Evolutionary conservation across 2,329 filamentous ascomycete species (phyloP).

Genomic region (Acrodontium crateriforme): DNA sequence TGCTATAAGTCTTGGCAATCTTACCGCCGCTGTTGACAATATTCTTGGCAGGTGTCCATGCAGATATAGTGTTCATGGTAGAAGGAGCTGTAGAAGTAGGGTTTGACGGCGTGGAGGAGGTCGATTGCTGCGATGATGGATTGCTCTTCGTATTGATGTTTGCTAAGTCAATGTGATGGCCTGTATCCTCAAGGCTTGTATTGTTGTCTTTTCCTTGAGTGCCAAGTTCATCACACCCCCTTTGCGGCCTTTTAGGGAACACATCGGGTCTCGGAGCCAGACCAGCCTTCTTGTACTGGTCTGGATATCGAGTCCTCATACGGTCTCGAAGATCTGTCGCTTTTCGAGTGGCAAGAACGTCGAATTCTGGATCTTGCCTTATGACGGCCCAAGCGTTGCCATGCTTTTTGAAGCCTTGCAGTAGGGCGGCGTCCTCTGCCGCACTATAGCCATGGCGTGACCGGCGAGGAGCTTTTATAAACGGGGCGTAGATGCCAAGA

Average conservation of each 20-base stretch:
- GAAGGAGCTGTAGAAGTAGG: not conserved
- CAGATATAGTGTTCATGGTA: not conserved
- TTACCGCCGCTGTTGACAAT: no score
- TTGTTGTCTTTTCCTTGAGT: not conserved
- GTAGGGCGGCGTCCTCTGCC: slow-evolving; percentile 43
- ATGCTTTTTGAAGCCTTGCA: slow-evolving; percentile 45
- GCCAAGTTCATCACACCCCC: not conserved
- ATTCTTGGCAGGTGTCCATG: no score
- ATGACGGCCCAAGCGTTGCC: slow-evolving; percentile 49
- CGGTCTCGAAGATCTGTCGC: slow-evolving; percentile 48
- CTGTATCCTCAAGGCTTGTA: slow-evolving; percentile 1
- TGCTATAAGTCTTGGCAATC: not conserved
- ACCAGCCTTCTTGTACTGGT: slow-evolving; percentile 39
- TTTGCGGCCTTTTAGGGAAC: slow-evolving; percentile 1
- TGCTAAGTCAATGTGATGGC: not conserved
- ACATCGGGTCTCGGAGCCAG: slow-evolving; percentile 19
- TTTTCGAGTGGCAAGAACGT: slow-evolving; percentile 36
- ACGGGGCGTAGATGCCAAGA: slow-evolving; percentile 37
- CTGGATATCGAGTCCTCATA: slow-evolving; percentile 45
- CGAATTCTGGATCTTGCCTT: slow-evolving; percentile 32
- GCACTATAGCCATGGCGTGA: slow-evolving; percentile 42
- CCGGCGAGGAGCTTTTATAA: slow-evolving; percentile 36
- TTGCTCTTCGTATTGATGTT: no score
- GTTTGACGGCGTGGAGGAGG: not conserved
- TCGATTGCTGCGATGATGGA: no score